phyloP scores from a whole-genome alignment of 441 rosid genomes.

The Croton setiger region DNA sequence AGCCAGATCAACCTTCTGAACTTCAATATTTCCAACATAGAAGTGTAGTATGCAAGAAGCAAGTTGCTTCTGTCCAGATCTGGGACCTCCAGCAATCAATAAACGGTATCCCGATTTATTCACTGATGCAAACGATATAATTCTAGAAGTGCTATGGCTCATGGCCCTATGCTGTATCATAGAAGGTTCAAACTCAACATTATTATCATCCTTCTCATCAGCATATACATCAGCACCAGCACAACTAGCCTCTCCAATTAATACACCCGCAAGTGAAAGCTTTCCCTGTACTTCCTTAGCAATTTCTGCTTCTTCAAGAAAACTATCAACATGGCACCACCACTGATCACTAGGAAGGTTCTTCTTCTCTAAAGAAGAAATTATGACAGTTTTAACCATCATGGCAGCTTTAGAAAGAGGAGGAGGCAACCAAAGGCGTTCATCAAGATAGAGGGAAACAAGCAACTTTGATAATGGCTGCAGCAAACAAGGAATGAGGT shows the following conservation, averaged over 20 bases:
- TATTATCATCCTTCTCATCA: constrained; percentile 37
- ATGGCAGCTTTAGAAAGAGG: constrained; percentile 61
- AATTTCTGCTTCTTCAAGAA: constrained; percentile 64
- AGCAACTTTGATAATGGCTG: constrained; percentile 65
- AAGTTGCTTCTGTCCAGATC: constrained; percentile 91
- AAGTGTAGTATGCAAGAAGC: constrained; percentile 91
- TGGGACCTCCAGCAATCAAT: constrained; percentile 72
- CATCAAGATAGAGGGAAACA: constrained; percentile 74
- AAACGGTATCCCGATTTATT: constrained; percentile 66
- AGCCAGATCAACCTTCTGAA: constrained; percentile 91
- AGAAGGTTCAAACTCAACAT: constrained; percentile 31
- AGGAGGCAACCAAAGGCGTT: constrained; percentile 76
- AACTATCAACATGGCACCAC: constrained; percentile 59
- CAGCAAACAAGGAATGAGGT: constrained; percentile 77
- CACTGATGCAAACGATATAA: constrained; percentile 38
- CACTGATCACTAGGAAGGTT: constrained; percentile 53
- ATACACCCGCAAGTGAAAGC: constrained; percentile 59
- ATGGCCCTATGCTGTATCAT: constrained; percentile 27
- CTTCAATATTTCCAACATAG: constrained; percentile 75
- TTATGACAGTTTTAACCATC: constrained; percentile 52
- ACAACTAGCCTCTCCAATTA: constrained; percentile 47
- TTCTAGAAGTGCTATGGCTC: constrained; percentile 27
- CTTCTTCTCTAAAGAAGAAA: constrained; percentile 55
- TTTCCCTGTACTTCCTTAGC: constrained; percentile 52
- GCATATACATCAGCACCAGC: constrained; percentile 37